Conservation (phyloP, 2,329 filamentous ascomycete species). For the Amesomyces nigricolor region DNA sequence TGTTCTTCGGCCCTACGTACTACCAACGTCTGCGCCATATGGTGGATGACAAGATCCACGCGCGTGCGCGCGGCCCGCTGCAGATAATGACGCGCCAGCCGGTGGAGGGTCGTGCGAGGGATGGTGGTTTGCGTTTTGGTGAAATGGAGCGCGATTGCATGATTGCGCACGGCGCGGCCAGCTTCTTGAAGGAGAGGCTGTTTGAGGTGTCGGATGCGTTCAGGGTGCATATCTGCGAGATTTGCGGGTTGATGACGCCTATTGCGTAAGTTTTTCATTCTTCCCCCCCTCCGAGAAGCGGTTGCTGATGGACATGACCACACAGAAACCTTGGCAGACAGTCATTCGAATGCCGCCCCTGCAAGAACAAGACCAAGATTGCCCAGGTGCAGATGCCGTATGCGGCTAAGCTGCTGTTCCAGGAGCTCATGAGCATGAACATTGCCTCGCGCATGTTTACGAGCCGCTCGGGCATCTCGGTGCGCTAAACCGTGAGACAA, state of each 20-base stretch:
- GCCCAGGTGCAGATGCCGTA: conserved; percentile 97
- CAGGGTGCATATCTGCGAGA: conserved; percentile 96
- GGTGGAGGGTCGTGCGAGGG: conserved; percentile 94
- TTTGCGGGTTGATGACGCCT: conserved; percentile 97
- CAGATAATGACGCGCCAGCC: conserved; percentile 97
- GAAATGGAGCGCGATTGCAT: conserved; percentile 99
- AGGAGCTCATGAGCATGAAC: conserved; percentile 97
- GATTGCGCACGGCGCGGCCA: conserved; percentile 97
- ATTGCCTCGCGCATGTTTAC: conserved; percentile 98
- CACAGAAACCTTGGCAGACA: conserved; percentile 85
- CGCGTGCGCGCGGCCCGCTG: conserved; percentile 90
- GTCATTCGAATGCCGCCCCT: conserved; percentile 92
- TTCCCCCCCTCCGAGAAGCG: neutral
- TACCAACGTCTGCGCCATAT: conserved; percentile 98
- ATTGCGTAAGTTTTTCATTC: conserved; percentile 71
- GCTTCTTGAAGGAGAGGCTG: conserved; percentile 93
- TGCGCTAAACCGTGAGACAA: conserved; percentile 43
- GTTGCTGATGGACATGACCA: conserved; percentile 30
- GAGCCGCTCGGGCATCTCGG: conserved; percentile 68
- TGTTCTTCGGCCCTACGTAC: conserved; percentile 97
- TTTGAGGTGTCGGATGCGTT: conserved; percentile 98
- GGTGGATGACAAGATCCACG: conserved; percentile 99
- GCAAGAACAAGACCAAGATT: conserved; percentile 99
- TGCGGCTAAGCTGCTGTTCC: conserved; percentile 95
- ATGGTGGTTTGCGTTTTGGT: conserved; percentile 97